These are phyloP conservation scores for Monosporozyma aerobia DNA, from an alignment of 805 yeast genomes.

Conservation along the genomic window DNA sequence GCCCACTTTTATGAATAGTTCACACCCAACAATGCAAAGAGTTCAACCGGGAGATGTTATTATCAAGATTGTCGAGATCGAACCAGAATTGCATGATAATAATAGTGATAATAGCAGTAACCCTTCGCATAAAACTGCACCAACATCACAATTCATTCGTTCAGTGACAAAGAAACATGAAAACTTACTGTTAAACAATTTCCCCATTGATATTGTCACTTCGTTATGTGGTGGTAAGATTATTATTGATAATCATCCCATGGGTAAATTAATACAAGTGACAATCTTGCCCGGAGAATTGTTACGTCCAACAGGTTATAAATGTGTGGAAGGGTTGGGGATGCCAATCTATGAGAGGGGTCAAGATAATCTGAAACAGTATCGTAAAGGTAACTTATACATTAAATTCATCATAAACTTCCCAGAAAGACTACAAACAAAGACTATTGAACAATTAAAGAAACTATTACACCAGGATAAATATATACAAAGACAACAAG, in stretches of 20 bases:
- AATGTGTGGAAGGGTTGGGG: conserved; percentile 36
- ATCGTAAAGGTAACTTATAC: conserved; percentile 44
- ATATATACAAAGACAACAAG: conserved; percentile 9
- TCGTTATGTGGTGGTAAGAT: conserved; percentile 50
- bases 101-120: background rate
- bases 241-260: conserved; percentile 27
- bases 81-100: conserved; percentile 12
- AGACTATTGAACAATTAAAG: conserved; percentile 13
- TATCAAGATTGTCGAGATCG: conserved; percentile 34
- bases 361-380: background rate
- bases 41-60: conserved; percentile 61
- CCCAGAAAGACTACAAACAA: conserved; percentile 33
- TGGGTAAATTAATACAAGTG: conserved; percentile 34
- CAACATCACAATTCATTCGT: conserved; percentile 8
- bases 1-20: background rate
- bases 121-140: background rate
- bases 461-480: conserved; percentile 14
- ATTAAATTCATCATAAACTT: conserved; percentile 49
- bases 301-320: conserved; percentile 39
- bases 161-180: conserved; percentile 30
- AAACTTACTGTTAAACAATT: conserved; percentile 36
- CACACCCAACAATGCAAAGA: conserved; percentile 4
- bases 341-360: conserved; percentile 40
- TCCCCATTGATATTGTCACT: conserved; percentile 42
- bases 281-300: conserved; percentile 44